Evolutionary conservation across 345 rosid genomes (phyloP), one percentile per base, ranked within the genome.

Genomic region (Limnanthes douglasii): DNA sequence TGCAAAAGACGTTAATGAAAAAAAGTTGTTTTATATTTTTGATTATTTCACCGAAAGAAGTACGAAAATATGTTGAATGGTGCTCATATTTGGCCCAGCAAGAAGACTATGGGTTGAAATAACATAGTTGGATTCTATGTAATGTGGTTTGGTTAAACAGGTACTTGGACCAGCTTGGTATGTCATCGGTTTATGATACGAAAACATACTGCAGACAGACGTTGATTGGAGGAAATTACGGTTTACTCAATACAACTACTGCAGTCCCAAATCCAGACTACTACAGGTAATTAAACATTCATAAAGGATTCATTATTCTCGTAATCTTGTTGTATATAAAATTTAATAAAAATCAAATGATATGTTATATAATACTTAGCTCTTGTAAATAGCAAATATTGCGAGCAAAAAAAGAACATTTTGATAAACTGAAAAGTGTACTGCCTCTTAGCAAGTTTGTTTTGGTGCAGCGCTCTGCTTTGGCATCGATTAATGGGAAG

Each of bases 131-230:
- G 12, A 15, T 33, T 59, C 19, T 46, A 20, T 44, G 37, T 12
- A 4, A 20, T 21, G n/a, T n/a, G n/a, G n/a, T n/a, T n/a, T n/a
- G n/a, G n/a, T n/a, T n/a, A n/a, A n/a, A 31, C n/a, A 80, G 98
- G 98, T 90, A 90, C 34, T 43, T 90, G 59, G 98, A 90, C 64
- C 85, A 84, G 68, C 84, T 90, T 17, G 96, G 73, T 10, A 76
- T 77, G 86, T 58, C 94, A 29, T 45, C 96, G 0, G 31, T 53
- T 31, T 67, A 60, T 27, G 80, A 70, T 51, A 77, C 94, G 15
- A 80, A 73, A 65, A 78, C 94, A 10, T 90, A 80, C 33, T 90
- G 98, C 65, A 75, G 94, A 56, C 98, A 90, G 61, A 45, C 98
- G 38, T 46, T 75, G 31, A 63, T 90, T 21, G 96, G 98, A 1